Evolutionary conservation across 257 asterid species (phyloP).

Genomic region (Solanum megistacrolobum): DNA sequence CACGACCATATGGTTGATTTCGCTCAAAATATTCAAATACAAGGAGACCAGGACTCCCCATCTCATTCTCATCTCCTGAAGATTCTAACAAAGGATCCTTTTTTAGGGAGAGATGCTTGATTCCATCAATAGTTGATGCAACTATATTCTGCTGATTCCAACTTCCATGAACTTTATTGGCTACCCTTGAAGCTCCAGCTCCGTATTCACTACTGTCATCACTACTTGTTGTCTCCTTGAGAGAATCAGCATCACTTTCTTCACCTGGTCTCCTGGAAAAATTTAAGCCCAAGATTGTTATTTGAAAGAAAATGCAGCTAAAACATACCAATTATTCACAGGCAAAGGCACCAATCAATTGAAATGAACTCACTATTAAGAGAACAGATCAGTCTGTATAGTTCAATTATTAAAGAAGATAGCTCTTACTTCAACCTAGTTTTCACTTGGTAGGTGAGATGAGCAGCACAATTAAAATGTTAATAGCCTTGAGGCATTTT

Average conservation of each 20-base stretch:
- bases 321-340: not conserved
- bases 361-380: not conserved
- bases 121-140: constrained; percentile 20
- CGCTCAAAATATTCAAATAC: constrained; percentile 60
- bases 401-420: not conserved
- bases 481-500: not conserved
- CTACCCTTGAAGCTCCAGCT: constrained; percentile 24
- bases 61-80: constrained; percentile 35
- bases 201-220: constrained; percentile 59
- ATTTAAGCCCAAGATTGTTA: not conserved
- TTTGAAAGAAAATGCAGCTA: not conserved
- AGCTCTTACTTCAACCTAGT: not conserved
- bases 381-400: not conserved
- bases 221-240: constrained; percentile 66
- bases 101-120: constrained; percentile 22
- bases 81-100: constrained; percentile 24
- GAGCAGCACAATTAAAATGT: not conserved
- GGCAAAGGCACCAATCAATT: not conserved
- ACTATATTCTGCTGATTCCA: constrained; percentile 25
- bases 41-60: constrained; percentile 51
- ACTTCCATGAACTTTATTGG: constrained; percentile 21
- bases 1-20: constrained; percentile 77
- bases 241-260: constrained; percentile 77
- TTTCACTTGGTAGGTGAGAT: not conserved
- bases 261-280: constrained; percentile 64